These are phyloP conservation scores for Bromus sterilis DNA, from an alignment of 176 grass and related monocot species.

Conservation along the genomic window DNA sequence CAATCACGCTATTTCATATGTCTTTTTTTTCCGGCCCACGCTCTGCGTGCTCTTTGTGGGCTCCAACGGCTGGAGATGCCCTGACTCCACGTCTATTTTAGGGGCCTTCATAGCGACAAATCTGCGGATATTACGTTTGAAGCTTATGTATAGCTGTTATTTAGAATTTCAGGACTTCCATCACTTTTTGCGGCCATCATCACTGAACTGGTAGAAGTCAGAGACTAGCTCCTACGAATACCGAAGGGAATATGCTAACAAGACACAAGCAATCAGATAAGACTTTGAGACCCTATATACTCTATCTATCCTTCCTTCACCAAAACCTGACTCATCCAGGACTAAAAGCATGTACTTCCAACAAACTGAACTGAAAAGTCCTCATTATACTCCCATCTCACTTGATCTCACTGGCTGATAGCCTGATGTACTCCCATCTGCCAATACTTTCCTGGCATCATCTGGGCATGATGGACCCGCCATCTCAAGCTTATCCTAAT, in stretches of 20 bases:
- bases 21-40: no score
- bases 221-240: not conserved
- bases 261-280: not conserved
- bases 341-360: constrained; percentile 24
- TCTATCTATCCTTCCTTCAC: not conserved
- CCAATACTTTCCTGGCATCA: constrained; percentile 23
- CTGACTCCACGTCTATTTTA: no score
- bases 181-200: no score
- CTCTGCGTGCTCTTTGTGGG: no score
- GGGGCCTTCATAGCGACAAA: no score
- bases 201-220: no score
- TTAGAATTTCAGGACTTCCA: no score
- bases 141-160: no score
- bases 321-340: constrained; percentile 16
- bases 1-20: no score
- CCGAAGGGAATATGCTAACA: constrained; percentile 2
- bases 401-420: constrained; percentile 1
- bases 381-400: not conserved
- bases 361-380: constrained; percentile 14
- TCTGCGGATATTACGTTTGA: no score
- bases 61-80: no score
- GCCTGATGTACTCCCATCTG: constrained; percentile 20
- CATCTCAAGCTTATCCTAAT: not conserved
- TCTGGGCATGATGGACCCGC: constrained; percentile 23
- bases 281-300: constrained; percentile 1